A percentile compares a stretch with the other conserved stretches of the same genome.
These are phyloP conservation scores for Trametes cinnabarina DNA, from an alignment of 768 basidiomycete genomes.

Conservation along the genomic window DNA sequence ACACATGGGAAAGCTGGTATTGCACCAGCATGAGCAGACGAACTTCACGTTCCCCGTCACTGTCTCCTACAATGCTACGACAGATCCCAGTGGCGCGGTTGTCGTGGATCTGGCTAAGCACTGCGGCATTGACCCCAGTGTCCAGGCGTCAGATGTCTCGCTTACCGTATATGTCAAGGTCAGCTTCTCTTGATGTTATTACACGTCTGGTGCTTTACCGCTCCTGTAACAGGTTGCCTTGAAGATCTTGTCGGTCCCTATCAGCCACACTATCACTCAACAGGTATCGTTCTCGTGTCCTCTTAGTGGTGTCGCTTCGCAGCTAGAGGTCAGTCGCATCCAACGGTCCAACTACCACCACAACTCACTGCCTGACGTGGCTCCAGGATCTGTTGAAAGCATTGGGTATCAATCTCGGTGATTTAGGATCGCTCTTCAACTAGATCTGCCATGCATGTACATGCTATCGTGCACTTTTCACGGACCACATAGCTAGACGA, in stretches of 20 bases:
- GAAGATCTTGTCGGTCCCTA: slow-evolving; percentile 58
- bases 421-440: slow-evolving; percentile 3
- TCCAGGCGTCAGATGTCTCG: slow-evolving; percentile 44
- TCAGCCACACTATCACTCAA: slow-evolving; percentile 66
- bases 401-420: slow-evolving; percentile 13
- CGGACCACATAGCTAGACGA: slow-evolving; percentile 14
- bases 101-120: slow-evolving; percentile 60
- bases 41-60: slow-evolving; percentile 77
- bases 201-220: neutral
- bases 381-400: slow-evolving; percentile 4
- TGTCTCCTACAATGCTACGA: slow-evolving; percentile 54
- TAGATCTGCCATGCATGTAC: neutral
- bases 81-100: slow-evolving; percentile 52
- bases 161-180: slow-evolving; percentile 70
- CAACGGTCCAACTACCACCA: no score
- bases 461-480: neutral
- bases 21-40: slow-evolving; percentile 51
- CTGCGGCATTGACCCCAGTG: slow-evolving; percentile 52
- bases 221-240: slow-evolving; percentile 51
- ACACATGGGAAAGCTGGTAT: slow-evolving; percentile 39
- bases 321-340: slow-evolving; percentile 31
- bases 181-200: slow-evolving; percentile 16
- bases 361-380: neutral
- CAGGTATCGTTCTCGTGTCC: slow-evolving; percentile 66
- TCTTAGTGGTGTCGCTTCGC: slow-evolving; percentile 33